Evolutionary conservation across 768 basidiomycete genomes (phyloP), one percentile per base, ranked within the genome.

Genomic region (Tephrocybe sp.): DNA sequence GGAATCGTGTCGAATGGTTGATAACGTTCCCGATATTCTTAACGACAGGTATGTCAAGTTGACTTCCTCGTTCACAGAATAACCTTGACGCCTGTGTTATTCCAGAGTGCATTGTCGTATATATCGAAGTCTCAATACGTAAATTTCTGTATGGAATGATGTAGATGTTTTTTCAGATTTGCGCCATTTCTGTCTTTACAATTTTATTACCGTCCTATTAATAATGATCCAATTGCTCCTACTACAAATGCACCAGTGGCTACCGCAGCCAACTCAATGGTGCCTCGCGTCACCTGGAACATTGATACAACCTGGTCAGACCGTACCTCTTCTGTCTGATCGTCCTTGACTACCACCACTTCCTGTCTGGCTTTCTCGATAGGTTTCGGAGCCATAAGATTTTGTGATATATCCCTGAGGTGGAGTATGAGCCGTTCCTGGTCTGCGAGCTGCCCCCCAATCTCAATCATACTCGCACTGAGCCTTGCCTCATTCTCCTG

Each of bases 31-130:
- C 3, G 77, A 83, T 53, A 66, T 80, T 15, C 66, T 79, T 3
- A 65, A 74, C 43, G 82, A 83, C 45, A 73, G 80, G 80, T 71
- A 28, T 41, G 70, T 47, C 1, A 4, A 18, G 18, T 40, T 4
- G 25, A 15, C 41, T 34, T 11, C 4, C 30, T n/a, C 4, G 12
- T 42, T 5, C 17, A 25, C 12, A 45, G 32, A 43, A 43, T 12
- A 38, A 25, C 4, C 28, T 21, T 40, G 30, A 38, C 25, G 7
- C 23, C 21, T 32, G 5, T 36, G 15, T n/a, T 4, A n/a, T 15
- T 48, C 40, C 42, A 80, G 79, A 49, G 78, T 80, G 18, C 79
- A 79, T 59, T 78, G 77, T 64, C 75, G 78, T n/a, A 67, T 77
- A n/a, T 79, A 77, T 54, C 68, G 71, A 50, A 79, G 77, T 51